phyloP scores from a whole-genome alignment of 768 basidiomycete species.

The Agrocybe pediades region DNA sequence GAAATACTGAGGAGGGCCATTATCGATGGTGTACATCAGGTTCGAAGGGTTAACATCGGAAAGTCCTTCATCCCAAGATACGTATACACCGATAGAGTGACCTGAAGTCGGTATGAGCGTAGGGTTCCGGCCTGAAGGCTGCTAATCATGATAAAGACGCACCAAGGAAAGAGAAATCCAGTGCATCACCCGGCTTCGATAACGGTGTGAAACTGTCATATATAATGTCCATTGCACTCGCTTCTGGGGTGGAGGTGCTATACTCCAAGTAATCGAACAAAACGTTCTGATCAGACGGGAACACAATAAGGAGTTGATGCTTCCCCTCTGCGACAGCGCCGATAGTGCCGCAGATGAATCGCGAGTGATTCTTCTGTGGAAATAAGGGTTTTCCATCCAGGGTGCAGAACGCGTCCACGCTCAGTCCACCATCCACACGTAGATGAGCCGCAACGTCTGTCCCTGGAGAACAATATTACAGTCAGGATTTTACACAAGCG shows the following conservation, averaged over 20 bases:
- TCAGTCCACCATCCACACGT: background rate
- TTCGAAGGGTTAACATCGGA: background rate
- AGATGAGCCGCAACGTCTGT: background rate
- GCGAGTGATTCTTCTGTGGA: background rate
- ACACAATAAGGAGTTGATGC: background rate
- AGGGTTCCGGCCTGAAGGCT: background rate
- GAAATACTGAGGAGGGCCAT: background rate
- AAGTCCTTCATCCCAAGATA: background rate
- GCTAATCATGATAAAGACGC: background rate
- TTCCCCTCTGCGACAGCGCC: background rate
- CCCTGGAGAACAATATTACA: background rate
- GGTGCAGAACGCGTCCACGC: background rate
- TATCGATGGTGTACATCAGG: background rate
- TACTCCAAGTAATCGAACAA: background rate
- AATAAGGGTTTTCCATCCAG: background rate
- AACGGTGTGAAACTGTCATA: too few relatives aligned
- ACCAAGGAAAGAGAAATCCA: background rate
- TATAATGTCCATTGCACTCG: background rate
- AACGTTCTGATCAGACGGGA: background rate
- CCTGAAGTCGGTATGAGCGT: background rate
- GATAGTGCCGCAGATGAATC: background rate
- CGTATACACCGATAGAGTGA: background rate
- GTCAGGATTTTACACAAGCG: too few relatives aligned
- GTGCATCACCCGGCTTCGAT: background rate
- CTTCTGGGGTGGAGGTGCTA: background rate